Conservation (phyloP, 148 eudicot genomes). For the Chenopodium suecicum region DNA sequence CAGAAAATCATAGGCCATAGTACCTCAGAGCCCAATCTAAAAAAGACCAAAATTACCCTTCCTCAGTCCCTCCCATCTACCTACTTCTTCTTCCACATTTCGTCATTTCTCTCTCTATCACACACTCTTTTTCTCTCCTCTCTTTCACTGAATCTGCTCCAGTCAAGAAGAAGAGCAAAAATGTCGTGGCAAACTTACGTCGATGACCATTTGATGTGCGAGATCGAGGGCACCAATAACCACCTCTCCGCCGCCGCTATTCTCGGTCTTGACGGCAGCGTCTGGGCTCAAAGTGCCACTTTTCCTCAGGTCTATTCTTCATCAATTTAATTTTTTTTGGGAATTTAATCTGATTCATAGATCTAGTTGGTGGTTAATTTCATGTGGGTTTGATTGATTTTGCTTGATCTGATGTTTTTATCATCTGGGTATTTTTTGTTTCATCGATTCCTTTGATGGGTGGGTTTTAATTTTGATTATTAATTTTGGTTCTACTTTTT, state of each 20-base stretch:
- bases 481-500: too few relatives aligned
- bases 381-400: neutral
- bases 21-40: too few relatives aligned
- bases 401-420: constrained; percentile 14
- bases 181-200: constrained; percentile 59
- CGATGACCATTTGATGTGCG: constrained; percentile 62
- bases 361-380: constrained; percentile 2
- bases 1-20: too few relatives aligned
- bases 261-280: constrained; percentile 47
- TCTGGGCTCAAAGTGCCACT: constrained; percentile 45
- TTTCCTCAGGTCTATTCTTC: constrained; percentile 48
- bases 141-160: neutral
- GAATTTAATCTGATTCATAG: neutral
- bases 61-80: neutral
- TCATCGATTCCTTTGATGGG: constrained; percentile 1
- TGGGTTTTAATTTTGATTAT: neutral
- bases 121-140: neutral
- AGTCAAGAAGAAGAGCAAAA: neutral
- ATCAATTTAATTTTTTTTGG: too few relatives aligned
- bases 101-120: neutral
- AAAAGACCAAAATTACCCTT: neutral
- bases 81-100: neutral
- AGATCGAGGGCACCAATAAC: constrained; percentile 33
- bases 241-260: constrained; percentile 53
- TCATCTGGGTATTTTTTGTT: constrained; percentile 18